Conservation (phyloP, 2,329 filamentous ascomycete species). For the Paramyrothecium sp. region DNA sequence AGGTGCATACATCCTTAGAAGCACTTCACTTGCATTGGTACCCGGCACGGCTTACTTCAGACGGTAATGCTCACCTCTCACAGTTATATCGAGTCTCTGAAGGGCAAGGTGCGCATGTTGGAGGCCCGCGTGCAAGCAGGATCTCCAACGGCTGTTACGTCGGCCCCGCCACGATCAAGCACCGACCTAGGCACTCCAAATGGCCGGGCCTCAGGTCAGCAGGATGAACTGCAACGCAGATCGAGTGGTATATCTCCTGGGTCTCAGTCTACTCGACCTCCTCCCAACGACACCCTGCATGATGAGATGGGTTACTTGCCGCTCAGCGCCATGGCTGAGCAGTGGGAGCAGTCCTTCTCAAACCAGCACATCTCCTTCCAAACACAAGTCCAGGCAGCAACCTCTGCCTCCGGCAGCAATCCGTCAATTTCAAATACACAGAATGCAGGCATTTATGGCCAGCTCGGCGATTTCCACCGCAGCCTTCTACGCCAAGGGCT, state of each 20-base stretch:
- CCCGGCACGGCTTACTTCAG: too few species aligned
- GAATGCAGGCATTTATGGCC: conserved; percentile 5
- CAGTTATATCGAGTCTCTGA: conserved; percentile 10
- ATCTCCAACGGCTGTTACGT: neutral
- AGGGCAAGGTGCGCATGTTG: conserved; percentile 3
- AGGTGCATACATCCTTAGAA: conserved; percentile 1
- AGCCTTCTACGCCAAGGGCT: conserved; percentile 6
- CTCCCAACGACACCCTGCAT: conserved; percentile 3
- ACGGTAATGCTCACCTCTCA: neutral
- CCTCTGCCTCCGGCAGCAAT: conserved; percentile 8
- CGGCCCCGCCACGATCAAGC: neutral
- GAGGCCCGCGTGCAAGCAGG: conserved; percentile 2
- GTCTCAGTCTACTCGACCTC: neutral
- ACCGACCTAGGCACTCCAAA: neutral
- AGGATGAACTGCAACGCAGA: neutral
- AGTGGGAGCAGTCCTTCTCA: conserved; percentile 4
- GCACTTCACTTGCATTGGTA: too few species aligned
- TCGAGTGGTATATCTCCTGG: neutral
- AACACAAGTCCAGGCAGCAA: conserved; percentile 7
- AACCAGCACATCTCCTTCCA: conserved; percentile 6
- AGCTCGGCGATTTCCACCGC: conserved; percentile 7
- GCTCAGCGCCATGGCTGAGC: conserved; percentile 8
- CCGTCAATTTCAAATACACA: conserved; percentile 2
- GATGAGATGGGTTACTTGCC: conserved; percentile 8
- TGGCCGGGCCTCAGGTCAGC: neutral